These are phyloP conservation scores for Wallacemonas sp. DNA, from an alignment of 208 protist species.

Conservation along the genomic window DNA sequence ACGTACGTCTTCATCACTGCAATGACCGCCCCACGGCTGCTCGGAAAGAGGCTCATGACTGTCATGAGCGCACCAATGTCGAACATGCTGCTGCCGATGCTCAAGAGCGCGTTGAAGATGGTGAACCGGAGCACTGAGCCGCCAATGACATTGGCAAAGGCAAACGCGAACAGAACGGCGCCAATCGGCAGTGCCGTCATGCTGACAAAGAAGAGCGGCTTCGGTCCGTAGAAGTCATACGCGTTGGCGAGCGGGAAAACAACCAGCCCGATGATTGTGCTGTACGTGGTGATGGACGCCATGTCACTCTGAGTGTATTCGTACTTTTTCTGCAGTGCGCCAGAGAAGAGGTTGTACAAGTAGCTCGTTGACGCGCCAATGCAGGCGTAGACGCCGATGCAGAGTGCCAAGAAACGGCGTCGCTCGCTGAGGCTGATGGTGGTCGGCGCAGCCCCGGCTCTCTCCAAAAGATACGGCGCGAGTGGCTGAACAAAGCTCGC, in stretches of 20 bases:
- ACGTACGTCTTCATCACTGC: constrained; percentile 87
- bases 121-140: constrained; percentile 60
- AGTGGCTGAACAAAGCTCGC: constrained; percentile 25
- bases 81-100: constrained; percentile 60
- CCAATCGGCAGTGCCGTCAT: constrained; percentile 49
- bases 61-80: constrained; percentile 81
- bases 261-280: constrained; percentile 43
- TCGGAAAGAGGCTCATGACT: constrained; percentile 77
- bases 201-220: constrained; percentile 61
- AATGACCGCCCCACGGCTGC: constrained; percentile 73
- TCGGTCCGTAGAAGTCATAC: constrained; percentile 79
- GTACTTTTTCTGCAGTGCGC: constrained; percentile 64
- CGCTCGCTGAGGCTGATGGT: constrained; percentile 43
- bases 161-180: constrained; percentile 56
- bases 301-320: constrained; percentile 74
- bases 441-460: background rate
- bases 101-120: constrained; percentile 46
- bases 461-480: constrained; percentile 22
- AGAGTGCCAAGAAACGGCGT: constrained; percentile 64
- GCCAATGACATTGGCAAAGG: constrained; percentile 48
- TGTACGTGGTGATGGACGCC: constrained; percentile 69
- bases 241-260: constrained; percentile 56
- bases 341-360: constrained; percentile 82
- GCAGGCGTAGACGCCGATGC: constrained; percentile 58
- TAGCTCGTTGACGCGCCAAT: constrained; percentile 68